Conservation (phyloP, 148 eudicot genomes). For the Persicaria tinctoria region DNA sequence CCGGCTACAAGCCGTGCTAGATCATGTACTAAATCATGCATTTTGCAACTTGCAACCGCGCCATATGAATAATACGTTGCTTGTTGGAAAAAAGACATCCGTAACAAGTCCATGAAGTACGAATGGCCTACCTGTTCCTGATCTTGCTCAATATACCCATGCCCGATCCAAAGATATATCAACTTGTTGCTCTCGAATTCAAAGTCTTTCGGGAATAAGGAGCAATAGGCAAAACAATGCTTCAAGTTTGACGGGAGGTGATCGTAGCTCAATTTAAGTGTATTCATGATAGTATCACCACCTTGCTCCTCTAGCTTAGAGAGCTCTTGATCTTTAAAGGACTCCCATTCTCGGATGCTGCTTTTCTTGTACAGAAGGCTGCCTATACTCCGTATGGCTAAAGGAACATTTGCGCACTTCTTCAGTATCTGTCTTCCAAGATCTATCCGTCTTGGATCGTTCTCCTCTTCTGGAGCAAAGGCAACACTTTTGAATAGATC, state of each 20-base stretch:
- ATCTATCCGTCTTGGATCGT: no score
- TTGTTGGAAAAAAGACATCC: slow-evolving; percentile 30
- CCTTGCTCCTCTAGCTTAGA: no score
- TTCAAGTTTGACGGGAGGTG: slow-evolving; percentile 20
- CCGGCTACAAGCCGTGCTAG: slow-evolving; percentile 30
- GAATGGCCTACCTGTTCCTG: not conserved
- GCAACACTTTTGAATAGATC: no score
- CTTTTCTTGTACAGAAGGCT: no score
- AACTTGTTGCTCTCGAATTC: not conserved
- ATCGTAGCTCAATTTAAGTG: slow-evolving; percentile 26
- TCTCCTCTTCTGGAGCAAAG: no score
- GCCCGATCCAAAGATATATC: slow-evolving; percentile 31
- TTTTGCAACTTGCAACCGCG: slow-evolving; percentile 12
- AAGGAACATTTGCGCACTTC: no score
- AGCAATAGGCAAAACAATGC: slow-evolving; percentile 36
- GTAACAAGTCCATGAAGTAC: slow-evolving; percentile 20
- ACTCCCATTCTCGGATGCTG: no score
- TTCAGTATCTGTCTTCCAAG: no score
- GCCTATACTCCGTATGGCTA: no score
- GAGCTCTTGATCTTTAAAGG: no score
- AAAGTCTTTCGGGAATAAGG: slow-evolving; percentile 30
- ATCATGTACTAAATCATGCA: slow-evolving; percentile 44
- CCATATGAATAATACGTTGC: not conserved
- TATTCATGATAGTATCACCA: not conserved
- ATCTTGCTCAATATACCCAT: slow-evolving; percentile 7